phyloP scores from a whole-genome alignment of 129 eudicot genomes.

The Artemisia annua region DNA sequence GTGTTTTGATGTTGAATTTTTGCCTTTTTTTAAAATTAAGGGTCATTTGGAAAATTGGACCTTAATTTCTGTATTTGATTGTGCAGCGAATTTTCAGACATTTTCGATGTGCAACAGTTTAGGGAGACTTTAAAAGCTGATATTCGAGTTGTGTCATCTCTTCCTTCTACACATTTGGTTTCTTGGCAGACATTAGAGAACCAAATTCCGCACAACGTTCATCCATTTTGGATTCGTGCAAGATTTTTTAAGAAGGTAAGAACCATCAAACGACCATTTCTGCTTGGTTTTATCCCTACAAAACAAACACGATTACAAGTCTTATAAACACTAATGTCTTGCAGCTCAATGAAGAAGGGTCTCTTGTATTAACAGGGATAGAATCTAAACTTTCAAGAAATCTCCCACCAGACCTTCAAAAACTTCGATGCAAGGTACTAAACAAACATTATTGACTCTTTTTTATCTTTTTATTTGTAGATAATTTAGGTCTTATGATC shows the following conservation, averaged over 20 bases:
- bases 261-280: neutral
- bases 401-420: slow-evolving; percentile 73
- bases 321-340: slow-evolving; percentile 15
- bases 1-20: no score
- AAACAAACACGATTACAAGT: neutral
- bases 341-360: slow-evolving; percentile 70
- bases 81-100: slow-evolving; percentile 69
- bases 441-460: neutral
- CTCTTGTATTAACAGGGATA: slow-evolving; percentile 66
- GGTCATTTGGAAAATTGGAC: neutral
- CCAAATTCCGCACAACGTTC: slow-evolving; percentile 53
- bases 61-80: neutral
- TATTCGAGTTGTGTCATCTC: slow-evolving; percentile 56
- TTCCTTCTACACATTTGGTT: slow-evolving; percentile 57
- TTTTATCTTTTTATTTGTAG: neutral
- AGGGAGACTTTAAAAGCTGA: slow-evolving; percentile 63
- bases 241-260: slow-evolving; percentile 65
- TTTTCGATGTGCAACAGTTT: slow-evolving; percentile 70
- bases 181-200: slow-evolving; percentile 50
- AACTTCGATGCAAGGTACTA: slow-evolving; percentile 70
- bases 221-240: slow-evolving; percentile 65
- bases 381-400: slow-evolving; percentile 68
- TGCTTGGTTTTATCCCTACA: neutral
- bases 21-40: neutral
- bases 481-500: slow-evolving; percentile 1